These are phyloP conservation scores for Craterostigma plantagineum DNA, from an alignment of 257 asterid genomes.

Conservation along the genomic window DNA sequence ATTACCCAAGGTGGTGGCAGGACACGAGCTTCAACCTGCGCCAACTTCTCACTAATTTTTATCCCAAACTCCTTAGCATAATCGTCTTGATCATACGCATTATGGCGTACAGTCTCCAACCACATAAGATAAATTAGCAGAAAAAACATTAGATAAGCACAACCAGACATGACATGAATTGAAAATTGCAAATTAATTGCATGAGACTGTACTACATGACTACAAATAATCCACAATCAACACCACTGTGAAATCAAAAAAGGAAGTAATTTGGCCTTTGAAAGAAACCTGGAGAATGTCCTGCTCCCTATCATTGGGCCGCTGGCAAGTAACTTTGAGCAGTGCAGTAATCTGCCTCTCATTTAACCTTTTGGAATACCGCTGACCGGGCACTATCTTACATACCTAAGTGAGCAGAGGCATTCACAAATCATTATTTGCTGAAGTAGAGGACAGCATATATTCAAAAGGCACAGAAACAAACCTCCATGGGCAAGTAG, in stretches of 20 bases:
- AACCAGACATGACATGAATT: not conserved
- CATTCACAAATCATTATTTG: too few relatives aligned
- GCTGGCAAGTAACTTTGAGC: constrained; percentile 88
- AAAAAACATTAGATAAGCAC: too few relatives aligned
- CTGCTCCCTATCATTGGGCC: constrained; percentile 58
- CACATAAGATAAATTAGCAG: too few relatives aligned
- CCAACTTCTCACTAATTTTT: constrained; percentile 66
- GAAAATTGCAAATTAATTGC: not conserved
- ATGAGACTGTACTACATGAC: not conserved
- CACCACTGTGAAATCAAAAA: not conserved
- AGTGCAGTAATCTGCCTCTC: constrained; percentile 87
- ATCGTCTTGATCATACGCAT: constrained; percentile 63
- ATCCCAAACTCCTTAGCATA: constrained; percentile 91
- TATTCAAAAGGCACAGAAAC: too few relatives aligned
- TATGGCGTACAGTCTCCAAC: constrained; percentile 58
- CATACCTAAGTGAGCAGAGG: constrained; percentile 10
- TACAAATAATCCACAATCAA: not conserved
- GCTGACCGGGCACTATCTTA: constrained; percentile 85
- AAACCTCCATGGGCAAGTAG: constrained; percentile 91
- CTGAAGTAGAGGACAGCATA: too few relatives aligned
- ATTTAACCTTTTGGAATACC: constrained; percentile 78
- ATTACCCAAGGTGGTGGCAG: constrained; percentile 86
- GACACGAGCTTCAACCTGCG: constrained; percentile 95
- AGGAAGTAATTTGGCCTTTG: not conserved
- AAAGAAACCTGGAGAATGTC: constrained; percentile 52